A percentile compares a stretch with the other conserved stretches of the same genome.
Conservation (phyloP, 768 basidiomycete genomes). For the Candolleomyces aberdarensis region DNA sequence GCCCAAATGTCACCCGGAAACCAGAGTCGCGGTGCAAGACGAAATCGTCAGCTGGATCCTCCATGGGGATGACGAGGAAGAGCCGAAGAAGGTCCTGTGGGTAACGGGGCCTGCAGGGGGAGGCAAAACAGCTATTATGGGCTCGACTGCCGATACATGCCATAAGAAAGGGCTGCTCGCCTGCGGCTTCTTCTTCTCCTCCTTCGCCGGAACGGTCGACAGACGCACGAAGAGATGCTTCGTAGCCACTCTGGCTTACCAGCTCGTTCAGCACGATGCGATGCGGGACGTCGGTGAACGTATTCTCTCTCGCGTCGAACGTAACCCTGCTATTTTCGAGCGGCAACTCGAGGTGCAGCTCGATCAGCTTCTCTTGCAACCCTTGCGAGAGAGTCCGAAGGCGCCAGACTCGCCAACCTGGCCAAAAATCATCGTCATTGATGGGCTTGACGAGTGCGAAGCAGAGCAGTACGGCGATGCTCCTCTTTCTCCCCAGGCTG, state of each 20-base stretch:
- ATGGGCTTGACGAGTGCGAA: constrained; percentile 11
- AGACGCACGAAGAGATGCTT: neutral
- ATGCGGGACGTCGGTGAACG: too few relatives aligned
- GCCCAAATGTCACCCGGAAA: too few relatives aligned
- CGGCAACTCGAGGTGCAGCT: neutral
- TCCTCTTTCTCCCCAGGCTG: neutral
- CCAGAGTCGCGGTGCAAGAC: too few relatives aligned
- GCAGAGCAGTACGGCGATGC: neutral
- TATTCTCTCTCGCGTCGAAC: neutral
- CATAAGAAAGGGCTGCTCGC: neutral
- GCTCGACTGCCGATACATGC: neutral
- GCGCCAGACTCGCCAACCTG: neutral
- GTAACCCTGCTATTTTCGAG: neutral
- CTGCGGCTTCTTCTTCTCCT: constrained; percentile 10
- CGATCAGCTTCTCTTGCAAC: neutral
- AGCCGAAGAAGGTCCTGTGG: neutral
- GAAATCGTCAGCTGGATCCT: neutral
- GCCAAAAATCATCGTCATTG: constrained; percentile 5
- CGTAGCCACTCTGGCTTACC: neutral
- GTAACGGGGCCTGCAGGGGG: constrained; percentile 6
- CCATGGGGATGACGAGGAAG: neutral
- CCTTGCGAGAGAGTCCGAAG: neutral
- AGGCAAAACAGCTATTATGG: constrained; percentile 8
- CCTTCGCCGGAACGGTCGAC: neutral
- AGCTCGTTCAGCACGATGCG: too few relatives aligned